phyloP scores from a whole-genome alignment of 306 rosid genomes.

The Luffa aegyptiaca region DNA sequence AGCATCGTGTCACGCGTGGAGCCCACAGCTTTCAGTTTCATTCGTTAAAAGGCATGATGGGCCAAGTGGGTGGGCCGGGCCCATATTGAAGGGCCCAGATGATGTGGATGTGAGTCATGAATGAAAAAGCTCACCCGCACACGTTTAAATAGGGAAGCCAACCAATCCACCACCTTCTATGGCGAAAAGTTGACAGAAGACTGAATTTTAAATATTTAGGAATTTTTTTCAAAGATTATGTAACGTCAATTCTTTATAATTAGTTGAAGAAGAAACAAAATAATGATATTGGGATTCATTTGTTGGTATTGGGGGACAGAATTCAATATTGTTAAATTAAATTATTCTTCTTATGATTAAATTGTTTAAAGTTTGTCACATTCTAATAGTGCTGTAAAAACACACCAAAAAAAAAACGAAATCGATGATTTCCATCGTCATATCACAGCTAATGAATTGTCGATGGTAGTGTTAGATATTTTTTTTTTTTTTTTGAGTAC shows the following conservation, averaged over 20 bases:
- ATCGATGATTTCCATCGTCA: background rate
- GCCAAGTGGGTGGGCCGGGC: conserved; percentile 1
- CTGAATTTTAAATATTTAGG: background rate
- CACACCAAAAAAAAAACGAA: background rate
- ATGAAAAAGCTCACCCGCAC: background rate
- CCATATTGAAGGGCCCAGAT: background rate
- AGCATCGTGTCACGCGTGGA: background rate
- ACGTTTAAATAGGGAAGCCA: background rate
- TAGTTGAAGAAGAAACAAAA: background rate
- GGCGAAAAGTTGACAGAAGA: background rate
- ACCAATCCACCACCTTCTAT: background rate
- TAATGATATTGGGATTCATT: conserved; percentile 4
- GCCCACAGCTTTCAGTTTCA: background rate
- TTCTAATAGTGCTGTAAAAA: background rate
- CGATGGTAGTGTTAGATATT: background rate
- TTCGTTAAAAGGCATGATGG: background rate
- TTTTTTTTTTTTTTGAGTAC: too few relatives aligned
- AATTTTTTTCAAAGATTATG: background rate
- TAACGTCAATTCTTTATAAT: conserved; percentile 5
- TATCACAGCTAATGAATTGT: background rate
- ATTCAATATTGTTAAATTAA: background rate
- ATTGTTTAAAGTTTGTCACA: background rate
- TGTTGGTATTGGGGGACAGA: background rate
- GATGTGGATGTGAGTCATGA: conserved; percentile 4
- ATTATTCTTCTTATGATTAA: background rate